Percentiles rank a stretch among this genome's conserved stretches.
These are phyloP conservation scores for Plasmodium coatneyi DNA, from an alignment of 169 alveolate genomes.

Conservation along the genomic window DNA sequence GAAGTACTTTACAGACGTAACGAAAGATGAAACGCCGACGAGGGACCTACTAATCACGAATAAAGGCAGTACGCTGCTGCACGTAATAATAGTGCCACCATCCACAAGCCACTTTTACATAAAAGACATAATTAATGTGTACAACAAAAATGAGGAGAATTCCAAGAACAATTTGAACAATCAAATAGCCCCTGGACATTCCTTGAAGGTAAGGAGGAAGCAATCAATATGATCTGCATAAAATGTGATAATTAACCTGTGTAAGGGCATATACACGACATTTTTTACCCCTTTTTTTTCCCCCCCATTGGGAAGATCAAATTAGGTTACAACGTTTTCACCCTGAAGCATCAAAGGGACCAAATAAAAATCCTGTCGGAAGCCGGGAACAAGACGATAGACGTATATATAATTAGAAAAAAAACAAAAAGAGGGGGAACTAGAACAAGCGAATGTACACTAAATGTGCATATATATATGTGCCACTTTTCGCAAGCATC, in stretches of 20 bases:
- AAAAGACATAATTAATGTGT: slow-evolving; percentile 66
- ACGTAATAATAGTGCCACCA: slow-evolving; percentile 61
- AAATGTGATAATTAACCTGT: not conserved
- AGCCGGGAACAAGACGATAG: slow-evolving; percentile 46
- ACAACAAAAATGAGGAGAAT: slow-evolving; percentile 52
- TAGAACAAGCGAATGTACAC: not conserved
- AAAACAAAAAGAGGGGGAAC: not conserved
- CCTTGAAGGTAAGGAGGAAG: slow-evolving; percentile 35
- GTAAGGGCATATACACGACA: not conserved
- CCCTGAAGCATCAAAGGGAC: slow-evolving; percentile 40
- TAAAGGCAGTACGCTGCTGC: slow-evolving; percentile 48
- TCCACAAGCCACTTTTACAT: slow-evolving; percentile 27
- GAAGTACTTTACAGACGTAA: slow-evolving; percentile 54
- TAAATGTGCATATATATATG: not conserved
- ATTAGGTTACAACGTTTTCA: slow-evolving; percentile 42
- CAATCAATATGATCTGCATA: not conserved
- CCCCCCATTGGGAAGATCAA: slow-evolving; percentile 27
- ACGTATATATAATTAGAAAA: slow-evolving; percentile 29
- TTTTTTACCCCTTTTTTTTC: not conserved
- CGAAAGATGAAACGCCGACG: not conserved
- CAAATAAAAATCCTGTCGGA: slow-evolving; percentile 49
- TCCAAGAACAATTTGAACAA: slow-evolving; percentile 50
- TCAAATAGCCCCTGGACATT: slow-evolving; percentile 74
- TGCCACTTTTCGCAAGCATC: not conserved
- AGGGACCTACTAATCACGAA: slow-evolving; percentile 52